Evolutionary conservation across 2,329 filamentous ascomycete genomes (phyloP).

Genomic region (Aspergillus vadensis): DNA sequence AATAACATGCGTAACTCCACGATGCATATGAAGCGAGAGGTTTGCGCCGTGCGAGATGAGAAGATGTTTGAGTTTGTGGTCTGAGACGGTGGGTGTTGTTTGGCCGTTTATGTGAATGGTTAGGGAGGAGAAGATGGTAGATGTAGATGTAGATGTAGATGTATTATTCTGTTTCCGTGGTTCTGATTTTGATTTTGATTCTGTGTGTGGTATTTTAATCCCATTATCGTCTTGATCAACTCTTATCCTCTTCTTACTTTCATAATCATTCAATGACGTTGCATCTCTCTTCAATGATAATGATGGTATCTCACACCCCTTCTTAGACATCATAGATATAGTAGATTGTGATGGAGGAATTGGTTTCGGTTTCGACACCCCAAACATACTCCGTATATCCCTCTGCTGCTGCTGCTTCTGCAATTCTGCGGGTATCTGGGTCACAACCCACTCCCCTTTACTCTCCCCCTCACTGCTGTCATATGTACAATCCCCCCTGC

Average conservation of each 20-base stretch:
- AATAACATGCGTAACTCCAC: constrained; percentile 83
- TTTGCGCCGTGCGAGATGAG: constrained; percentile 73
- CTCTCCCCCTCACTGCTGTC: not conserved
- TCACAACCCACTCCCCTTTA: not conserved
- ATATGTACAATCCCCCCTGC: constrained; percentile 63
- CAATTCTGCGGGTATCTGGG: too few species aligned
- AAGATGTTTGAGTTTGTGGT: constrained; percentile 80
- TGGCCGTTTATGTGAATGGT: constrained; percentile 87
- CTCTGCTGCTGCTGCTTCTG: constrained; percentile 24
- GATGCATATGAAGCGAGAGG: constrained; percentile 69
- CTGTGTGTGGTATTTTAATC: too few species aligned
- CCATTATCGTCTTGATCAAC: not conserved
- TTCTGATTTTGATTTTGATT: too few species aligned
- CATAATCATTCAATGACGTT: too few species aligned
- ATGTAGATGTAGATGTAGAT: not conserved
- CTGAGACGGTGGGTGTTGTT: constrained; percentile 76
- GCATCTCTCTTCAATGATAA: too few species aligned
- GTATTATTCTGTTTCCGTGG: not conserved
- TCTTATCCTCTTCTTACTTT: constrained; percentile 15
- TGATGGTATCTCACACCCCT: too few species aligned
- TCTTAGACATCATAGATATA: too few species aligned
- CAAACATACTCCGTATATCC: constrained; percentile 45
- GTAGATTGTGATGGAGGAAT: too few species aligned
- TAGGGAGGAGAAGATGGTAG: constrained; percentile 66
- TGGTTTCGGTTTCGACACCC: not conserved